Evolutionary conservation across 371 early-diverging fungal species (phyloP).

Genomic region (Circinella minor): DNA sequence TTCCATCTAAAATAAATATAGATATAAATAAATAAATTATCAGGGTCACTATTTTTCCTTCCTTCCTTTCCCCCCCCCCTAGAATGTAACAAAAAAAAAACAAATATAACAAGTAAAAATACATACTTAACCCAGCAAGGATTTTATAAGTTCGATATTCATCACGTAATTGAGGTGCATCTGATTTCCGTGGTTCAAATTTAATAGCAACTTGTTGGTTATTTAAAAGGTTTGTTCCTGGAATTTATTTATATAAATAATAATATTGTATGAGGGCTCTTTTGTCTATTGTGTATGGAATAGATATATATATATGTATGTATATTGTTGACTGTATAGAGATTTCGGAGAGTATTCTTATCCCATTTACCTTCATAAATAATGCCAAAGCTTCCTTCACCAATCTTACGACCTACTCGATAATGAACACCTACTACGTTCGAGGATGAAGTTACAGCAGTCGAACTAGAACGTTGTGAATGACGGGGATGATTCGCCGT

Average conservation of each 20-base stretch:
- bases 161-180: constrained; percentile 89
- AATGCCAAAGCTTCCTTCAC: constrained; percentile 94
- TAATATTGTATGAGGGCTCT: too few species aligned
- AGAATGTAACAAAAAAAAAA: not conserved
- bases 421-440: constrained; percentile 90
- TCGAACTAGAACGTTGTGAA: constrained; percentile 28
- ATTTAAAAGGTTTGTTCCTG: constrained; percentile 64
- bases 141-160: constrained; percentile 88
- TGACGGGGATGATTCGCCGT: constrained; percentile 26
- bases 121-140: constrained; percentile 65
- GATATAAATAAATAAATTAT: constrained; percentile 17
- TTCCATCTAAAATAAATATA: constrained; percentile 66
- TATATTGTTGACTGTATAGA: too few species aligned
- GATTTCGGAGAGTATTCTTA: too few species aligned
- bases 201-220: constrained; percentile 87
- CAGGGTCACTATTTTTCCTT: not conserved
- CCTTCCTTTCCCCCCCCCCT: not conserved
- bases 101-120: constrained; percentile 28
- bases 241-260: too few species aligned
- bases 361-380: constrained; percentile 88
- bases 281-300: too few species aligned
- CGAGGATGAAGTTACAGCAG: constrained; percentile 25
- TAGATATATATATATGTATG: too few species aligned
- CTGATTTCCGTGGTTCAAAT: constrained; percentile 86
- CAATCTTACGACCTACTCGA: constrained; percentile 91